Base-by-base conservation (phyloP, 768 basidiomycete genomes). In the Psilocybe tampanensis region DNA sequence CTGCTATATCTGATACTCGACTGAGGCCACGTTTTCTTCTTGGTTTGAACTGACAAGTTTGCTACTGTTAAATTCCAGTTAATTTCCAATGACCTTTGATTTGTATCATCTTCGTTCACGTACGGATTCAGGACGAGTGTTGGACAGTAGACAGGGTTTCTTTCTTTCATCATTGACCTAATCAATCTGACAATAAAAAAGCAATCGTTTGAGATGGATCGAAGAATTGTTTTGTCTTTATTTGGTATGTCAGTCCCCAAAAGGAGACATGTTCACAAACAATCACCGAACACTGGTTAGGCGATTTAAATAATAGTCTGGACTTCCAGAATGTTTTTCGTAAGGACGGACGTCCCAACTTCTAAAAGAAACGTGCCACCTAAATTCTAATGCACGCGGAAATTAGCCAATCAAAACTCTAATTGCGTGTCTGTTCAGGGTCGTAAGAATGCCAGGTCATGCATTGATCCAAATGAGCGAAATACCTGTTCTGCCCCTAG, bases 401-500 rank as follows among this genome's bases (percentile, higher is more conserved):
- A 36, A 43, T 42, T 44, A 58, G 58, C 54, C 56, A 58, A 62
- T 64, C 60, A 61, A 55, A 72, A 64, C 70, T 73, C 58, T 69
- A 76, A 60, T 69, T 68, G 44, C 82, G 76, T 47, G 81, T 83
- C 81, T 84, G 62, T 53, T 23, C 49, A 66, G 60, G 64, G 60
- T 17, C 55, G 55, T 51, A 17, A 39, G 44, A 50, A 58, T 58
- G 23, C 21, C 26, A 33, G 24, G 44, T 60, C 47, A 55, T 42
- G 44, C 32, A 33, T 44, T 58, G 51, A 54, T 51, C 7, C 48
- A 58, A 56, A 45, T 42, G 26, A 22, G 54, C 29, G 43, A 42
- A 55, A 55, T 62, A 85, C 86, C 80, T 87, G 80, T 69, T 89
- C 86, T 15, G 90, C 88, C 34, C 83, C 85, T 49, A 89, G 64